These are phyloP conservation scores for Salix koriyanagi DNA, from an alignment of 345 rosid species.

Conservation along the genomic window DNA sequence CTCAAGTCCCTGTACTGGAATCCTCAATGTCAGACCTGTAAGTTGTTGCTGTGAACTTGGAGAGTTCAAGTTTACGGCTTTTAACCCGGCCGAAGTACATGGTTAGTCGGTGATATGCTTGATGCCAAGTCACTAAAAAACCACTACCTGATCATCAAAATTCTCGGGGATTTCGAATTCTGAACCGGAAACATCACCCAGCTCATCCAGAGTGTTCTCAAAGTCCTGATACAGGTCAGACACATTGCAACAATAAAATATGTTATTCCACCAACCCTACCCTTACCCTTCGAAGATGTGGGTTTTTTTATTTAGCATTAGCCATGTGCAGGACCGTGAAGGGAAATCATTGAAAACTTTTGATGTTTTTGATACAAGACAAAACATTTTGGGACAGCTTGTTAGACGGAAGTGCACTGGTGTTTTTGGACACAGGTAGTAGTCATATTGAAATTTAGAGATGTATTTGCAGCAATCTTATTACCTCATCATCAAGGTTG, in stretches of 20 bases:
- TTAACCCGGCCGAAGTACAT: conserved; percentile 11
- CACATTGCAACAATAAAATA: background rate
- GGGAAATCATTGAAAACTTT: background rate
- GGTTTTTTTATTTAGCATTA: background rate
- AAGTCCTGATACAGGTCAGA: conserved; percentile 26
- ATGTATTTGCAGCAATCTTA: conserved; percentile 4
- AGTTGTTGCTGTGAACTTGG: conserved; percentile 12
- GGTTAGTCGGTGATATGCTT: conserved; percentile 15
- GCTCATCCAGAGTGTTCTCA: conserved; percentile 46
- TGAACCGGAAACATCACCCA: conserved; percentile 39
- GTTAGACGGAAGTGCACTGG: background rate
- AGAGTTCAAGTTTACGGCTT: conserved; percentile 15
- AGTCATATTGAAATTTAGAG: background rate
- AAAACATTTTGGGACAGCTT: background rate
- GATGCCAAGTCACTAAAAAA: conserved; percentile 19
- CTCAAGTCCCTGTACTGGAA: conserved; percentile 23
- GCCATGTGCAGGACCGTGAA: background rate
- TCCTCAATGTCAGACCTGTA: conserved; percentile 27
- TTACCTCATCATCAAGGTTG: conserved; percentile 48
- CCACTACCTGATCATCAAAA: conserved; percentile 46
- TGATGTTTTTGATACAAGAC: background rate
- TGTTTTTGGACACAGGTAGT: background rate
- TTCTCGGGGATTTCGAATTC: conserved; percentile 46
- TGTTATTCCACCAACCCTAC: background rate
- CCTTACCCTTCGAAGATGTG: background rate